Evolutionary conservation across 2,329 filamentous ascomycete species (phyloP).

Genomic region (Neofusicoccum kwambonambiense): DNA sequence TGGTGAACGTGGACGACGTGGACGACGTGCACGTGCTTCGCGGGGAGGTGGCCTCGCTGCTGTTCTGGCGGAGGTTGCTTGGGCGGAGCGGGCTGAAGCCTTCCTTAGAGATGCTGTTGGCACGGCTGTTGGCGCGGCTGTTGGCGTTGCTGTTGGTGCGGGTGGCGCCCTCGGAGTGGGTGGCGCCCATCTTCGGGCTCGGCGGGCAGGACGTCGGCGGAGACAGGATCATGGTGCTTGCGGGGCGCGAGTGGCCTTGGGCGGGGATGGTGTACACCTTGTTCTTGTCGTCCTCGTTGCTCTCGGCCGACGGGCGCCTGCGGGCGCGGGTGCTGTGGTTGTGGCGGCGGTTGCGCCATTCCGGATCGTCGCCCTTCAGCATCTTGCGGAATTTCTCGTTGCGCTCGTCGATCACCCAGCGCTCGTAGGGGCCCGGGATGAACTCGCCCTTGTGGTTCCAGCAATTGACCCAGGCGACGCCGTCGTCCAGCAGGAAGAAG

Average conservation of each 20-base stretch:
- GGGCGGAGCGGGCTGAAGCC: background rate
- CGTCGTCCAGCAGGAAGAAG: slow-evolving; percentile 53
- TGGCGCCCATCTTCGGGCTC: background rate
- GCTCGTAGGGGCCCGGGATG: slow-evolving; percentile 51
- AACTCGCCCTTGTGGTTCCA: slow-evolving; percentile 52
- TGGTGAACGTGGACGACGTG: background rate
- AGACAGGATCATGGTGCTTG: background rate
- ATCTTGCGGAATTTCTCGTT: slow-evolving; percentile 40
- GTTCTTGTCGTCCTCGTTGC: slow-evolving; percentile 11
- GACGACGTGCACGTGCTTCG: background rate
- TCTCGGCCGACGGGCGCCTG: background rate
- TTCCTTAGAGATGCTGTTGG: slow-evolving; percentile 23
- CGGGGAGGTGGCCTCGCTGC: background rate
- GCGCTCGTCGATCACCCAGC: slow-evolving; percentile 47
- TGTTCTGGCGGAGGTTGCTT: slow-evolving; percentile 3
- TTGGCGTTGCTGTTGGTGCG: slow-evolving; percentile 23
- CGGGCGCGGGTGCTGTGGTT: background rate
- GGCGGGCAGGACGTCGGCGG: slow-evolving; percentile 6
- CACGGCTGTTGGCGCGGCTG: slow-evolving; percentile 26
- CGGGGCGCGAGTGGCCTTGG: slow-evolving; percentile 13
- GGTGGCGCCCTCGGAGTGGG: slow-evolving; percentile 20
- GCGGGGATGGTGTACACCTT: background rate
- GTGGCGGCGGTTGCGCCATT: slow-evolving; percentile 23
- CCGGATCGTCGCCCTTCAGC: slow-evolving; percentile 38
- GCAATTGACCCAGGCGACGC: slow-evolving; percentile 49